Evolutionary conservation across 371 early-diverging fungal genomes (phyloP).

Genomic region (Mortierella sp.): DNA sequence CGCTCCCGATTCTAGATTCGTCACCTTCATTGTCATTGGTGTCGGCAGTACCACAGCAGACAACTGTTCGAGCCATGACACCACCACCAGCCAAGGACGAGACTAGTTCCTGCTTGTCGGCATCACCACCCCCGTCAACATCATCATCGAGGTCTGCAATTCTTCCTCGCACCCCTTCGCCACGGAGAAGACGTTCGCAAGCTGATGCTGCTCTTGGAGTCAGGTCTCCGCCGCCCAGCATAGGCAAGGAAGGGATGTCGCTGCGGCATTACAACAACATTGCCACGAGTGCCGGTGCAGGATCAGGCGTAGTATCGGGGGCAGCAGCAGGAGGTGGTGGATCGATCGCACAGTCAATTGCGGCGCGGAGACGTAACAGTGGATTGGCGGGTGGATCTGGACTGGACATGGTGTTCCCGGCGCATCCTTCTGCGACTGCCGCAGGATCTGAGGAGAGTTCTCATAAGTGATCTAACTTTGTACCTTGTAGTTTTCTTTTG

Average conservation of each 20-base stretch:
- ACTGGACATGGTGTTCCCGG: constrained; percentile 20
- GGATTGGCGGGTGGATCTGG: constrained; percentile 29
- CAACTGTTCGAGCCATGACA: constrained; percentile 6
- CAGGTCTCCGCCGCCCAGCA: constrained; percentile 39
- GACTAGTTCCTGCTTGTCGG: not conserved
- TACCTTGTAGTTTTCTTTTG: not conserved
- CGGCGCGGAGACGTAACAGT: constrained; percentile 30
- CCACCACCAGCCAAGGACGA: constrained; percentile 15
- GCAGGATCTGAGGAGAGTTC: no score
- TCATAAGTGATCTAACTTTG: not conserved
- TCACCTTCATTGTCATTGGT: not conserved
- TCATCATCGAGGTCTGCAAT: not conserved
- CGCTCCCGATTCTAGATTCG: not conserved
- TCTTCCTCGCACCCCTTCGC: constrained; percentile 4
- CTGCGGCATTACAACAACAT: not conserved
- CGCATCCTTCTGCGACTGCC: not conserved
- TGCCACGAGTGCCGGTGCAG: not conserved
- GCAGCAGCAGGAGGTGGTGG: constrained; percentile 7
- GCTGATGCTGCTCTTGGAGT: constrained; percentile 5
- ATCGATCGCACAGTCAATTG: constrained; percentile 18
- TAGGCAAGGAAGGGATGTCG: constrained; percentile 1
- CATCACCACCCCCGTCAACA: not conserved
- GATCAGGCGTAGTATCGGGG: not conserved
- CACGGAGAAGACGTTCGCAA: constrained; percentile 6
- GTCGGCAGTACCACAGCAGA: not conserved